Evolutionary conservation across 208 protist genomes (phyloP).

Genomic region (Leishmania major): DNA sequence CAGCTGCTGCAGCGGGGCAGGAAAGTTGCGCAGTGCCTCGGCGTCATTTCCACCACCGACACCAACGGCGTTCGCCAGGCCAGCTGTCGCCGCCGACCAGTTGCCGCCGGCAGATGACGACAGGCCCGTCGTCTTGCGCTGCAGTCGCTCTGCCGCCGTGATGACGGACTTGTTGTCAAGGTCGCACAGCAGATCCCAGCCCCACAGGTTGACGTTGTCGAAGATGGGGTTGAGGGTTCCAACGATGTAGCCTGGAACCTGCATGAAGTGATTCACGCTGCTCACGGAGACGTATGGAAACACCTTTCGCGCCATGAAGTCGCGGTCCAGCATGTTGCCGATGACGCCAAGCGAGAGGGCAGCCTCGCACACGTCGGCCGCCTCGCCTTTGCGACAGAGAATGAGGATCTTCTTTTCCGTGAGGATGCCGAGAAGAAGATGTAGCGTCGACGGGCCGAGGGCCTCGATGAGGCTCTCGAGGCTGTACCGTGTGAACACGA

Average conservation of each 20-base stretch:
- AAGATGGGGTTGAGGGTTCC: slow-evolving; percentile 88
- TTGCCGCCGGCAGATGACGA: slow-evolving; percentile 30
- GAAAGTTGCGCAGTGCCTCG: slow-evolving; percentile 22
- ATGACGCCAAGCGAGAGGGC: slow-evolving; percentile 66
- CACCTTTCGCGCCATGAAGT: slow-evolving; percentile 68
- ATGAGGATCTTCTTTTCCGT: slow-evolving; percentile 80
- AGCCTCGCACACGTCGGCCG: slow-evolving; percentile 77
- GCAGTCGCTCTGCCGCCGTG: slow-evolving; percentile 39
- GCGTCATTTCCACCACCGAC: slow-evolving; percentile 20
- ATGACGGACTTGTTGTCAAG: slow-evolving; percentile 55
- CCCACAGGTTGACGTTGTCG: slow-evolving; percentile 53
- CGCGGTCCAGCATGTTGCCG: slow-evolving; percentile 62
- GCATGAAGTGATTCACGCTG: slow-evolving; percentile 53
- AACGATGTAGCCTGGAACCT: slow-evolving; percentile 75
- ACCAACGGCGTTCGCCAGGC: slow-evolving; percentile 42
- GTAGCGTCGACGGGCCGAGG: slow-evolving; percentile 63
- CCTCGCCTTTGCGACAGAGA: slow-evolving; percentile 56
- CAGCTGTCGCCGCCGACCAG: slow-evolving; percentile 38
- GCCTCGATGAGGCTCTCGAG: slow-evolving; percentile 65
- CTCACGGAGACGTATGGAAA: slow-evolving; percentile 85
- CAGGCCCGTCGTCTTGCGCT: slow-evolving; percentile 10
- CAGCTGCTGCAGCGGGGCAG: slow-evolving; percentile 33
- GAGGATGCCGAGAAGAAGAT: slow-evolving; percentile 57
- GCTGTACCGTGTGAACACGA: slow-evolving; percentile 55
- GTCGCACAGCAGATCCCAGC: slow-evolving; percentile 79